Evolutionary conservation across 2,329 filamentous ascomycete species (phyloP), one percentile per base, ranked within the genome.

Genomic region (Chlorencoelia australis): DNA sequence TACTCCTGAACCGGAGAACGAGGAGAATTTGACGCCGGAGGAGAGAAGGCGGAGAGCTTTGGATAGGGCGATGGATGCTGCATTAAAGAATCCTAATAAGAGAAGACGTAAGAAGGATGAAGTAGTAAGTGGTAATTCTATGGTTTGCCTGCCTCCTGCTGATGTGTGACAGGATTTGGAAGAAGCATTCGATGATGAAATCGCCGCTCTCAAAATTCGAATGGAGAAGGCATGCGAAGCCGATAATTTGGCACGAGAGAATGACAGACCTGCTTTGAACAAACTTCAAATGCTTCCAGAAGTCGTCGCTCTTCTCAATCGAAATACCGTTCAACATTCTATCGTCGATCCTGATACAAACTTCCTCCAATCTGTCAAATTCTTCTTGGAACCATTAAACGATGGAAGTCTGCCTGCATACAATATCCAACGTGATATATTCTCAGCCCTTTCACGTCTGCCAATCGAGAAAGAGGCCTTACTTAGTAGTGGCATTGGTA

Each of bases 331-430:
- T 18, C 84, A 83, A 54, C 71, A 85, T 49, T 82, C 83, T 19
- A 79, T 96, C 33, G 77, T 95, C 26, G 89, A 95, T 49, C 89
- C 89, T 0, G 91, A 98, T 55, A 93, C 82, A 55, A 95, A 96
- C 64, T 82, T 98, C 44, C 67, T 98, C 25, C 86, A 94, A 61
- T 84, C 88, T 10, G 86, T 98, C 54, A 87, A 89, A 56, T 96
- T 94, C 71, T 96, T 96, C 70, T 73, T 98, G 15, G 91, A 98
- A 58, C 91, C 91, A 1, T 72, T 96, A 30, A 87, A 89, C 51
- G 89, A 96, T 56, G 91, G 89, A 39, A 89, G 85, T 42, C 71
- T 98, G 33, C 91, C 91, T 0, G 89, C 91, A 19, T 98, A 95
- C 65, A 91, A 91, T 57, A 96, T 98, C 48, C 91, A 98, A 64